phyloP scores from a whole-genome alignment of 352 stramenopile genomes.

The Aphanomyces euteiches region DNA sequence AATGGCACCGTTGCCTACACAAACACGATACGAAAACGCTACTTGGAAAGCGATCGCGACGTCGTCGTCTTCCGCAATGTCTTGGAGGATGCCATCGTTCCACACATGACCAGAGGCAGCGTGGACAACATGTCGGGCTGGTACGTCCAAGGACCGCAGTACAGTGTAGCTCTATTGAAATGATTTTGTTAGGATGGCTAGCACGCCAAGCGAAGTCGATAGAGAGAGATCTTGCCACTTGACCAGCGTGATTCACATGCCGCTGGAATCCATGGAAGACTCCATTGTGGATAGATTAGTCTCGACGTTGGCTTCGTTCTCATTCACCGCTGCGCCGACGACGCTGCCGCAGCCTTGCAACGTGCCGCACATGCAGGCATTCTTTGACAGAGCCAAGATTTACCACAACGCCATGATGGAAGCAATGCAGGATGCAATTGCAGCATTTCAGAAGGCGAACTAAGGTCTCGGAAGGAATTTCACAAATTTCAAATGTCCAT shows the following conservation, averaged over 20 bases:
- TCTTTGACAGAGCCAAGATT: conserved; percentile 1
- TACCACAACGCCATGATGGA: conserved; percentile 1
- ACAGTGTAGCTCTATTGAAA: not conserved
- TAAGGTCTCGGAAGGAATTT: not conserved
- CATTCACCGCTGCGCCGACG: not conserved
- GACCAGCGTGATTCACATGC: conserved; percentile 10
- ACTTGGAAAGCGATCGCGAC: conserved; percentile 9
- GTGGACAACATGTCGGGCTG: conserved; percentile 15
- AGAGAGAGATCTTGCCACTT: not conserved
- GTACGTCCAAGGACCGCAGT: not conserved
- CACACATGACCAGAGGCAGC: not conserved
- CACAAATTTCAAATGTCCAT: not conserved
- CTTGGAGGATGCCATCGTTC: conserved; percentile 14
- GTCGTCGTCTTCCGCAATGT: conserved; percentile 18
- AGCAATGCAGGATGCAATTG: not conserved
- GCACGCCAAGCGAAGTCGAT: not conserved
- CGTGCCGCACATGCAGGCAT: not conserved
- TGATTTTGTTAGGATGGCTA: not conserved
- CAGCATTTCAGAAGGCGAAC: not conserved
- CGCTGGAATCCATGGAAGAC: not conserved
- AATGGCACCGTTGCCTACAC: not conserved
- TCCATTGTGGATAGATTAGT: not conserved
- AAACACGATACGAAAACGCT: conserved; percentile 6
- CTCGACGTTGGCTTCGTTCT: not conserved
- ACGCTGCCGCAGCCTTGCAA: not conserved